These are phyloP conservation scores for Colletotrichum coccodes DNA, from an alignment of 2,329 filamentous ascomycete species.

Conservation along the genomic window DNA sequence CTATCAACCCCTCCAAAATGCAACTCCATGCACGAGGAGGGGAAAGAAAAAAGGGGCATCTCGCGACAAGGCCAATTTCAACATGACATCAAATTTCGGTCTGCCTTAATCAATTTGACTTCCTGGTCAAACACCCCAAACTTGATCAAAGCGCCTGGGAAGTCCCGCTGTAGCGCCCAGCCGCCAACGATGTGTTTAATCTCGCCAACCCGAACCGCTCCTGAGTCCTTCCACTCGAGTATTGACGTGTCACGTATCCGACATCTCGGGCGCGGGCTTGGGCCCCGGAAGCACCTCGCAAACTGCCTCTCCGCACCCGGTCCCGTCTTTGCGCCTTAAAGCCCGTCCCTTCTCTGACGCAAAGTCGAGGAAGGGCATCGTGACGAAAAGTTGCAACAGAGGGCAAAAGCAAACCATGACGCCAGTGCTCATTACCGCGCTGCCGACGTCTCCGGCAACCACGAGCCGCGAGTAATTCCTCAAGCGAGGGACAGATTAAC, in stretches of 20 bases:
- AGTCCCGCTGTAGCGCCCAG: conserved; percentile 25
- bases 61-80: conserved; percentile 23
- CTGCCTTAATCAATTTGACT: conserved; percentile 31
- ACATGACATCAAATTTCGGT: conserved; percentile 33
- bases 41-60: conserved; percentile 10
- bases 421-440: not conserved
- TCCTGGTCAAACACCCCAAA: conserved; percentile 30
- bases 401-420: conserved; percentile 2
- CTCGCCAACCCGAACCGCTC: conserved; percentile 23
- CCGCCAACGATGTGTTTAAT: conserved; percentile 24
- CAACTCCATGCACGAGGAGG: not conserved
- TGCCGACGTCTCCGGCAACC: conserved; percentile 2
- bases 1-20: conserved; percentile 13
- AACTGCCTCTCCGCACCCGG: conserved; percentile 1
- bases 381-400: not conserved
- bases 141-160: conserved; percentile 29
- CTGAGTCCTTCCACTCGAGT: conserved; percentile 7
- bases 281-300: not conserved
- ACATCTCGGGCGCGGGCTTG: conserved; percentile 22
- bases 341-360: not conserved
- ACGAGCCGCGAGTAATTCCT: conserved; percentile 26
- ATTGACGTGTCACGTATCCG: conserved; percentile 8
- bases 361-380: not conserved
- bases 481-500: conserved; percentile 30
- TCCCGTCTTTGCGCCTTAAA: not conserved